phyloP scores from a whole-genome alignment of 192 early-diverging fungal species.

The Irineochytrium annulatum region DNA sequence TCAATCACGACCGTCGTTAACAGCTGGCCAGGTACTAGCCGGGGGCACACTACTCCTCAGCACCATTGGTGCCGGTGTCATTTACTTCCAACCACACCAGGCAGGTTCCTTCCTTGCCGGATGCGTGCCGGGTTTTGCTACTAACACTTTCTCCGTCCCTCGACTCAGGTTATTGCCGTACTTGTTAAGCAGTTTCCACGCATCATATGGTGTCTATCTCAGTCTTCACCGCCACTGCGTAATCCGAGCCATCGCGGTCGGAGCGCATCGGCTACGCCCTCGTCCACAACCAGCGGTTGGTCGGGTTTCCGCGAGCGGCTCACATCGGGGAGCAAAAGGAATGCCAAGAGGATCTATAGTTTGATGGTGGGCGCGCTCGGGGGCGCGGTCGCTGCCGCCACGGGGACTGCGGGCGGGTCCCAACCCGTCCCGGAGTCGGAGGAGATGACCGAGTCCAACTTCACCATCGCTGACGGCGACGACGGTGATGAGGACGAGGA shows the following conservation, averaged over 20 bases:
- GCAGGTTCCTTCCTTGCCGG: too few species aligned
- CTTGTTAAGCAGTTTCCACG: slow-evolving; percentile 15
- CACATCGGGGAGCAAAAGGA: neutral
- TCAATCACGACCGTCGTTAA: too few species aligned
- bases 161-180: slow-evolving; percentile 12
- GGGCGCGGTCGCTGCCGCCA: neutral
- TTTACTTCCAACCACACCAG: slow-evolving; percentile 26
- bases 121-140: too few species aligned
- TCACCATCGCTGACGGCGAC: neutral
- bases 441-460: too few species aligned
- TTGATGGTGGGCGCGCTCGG: neutral
- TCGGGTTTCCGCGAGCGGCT: neutral
- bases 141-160: too few species aligned
- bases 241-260: neutral
- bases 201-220: slow-evolving; percentile 18
- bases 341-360: neutral
- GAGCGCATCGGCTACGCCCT: neutral
- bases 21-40: too few species aligned
- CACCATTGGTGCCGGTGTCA: slow-evolving; percentile 15
- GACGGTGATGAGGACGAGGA: neutral
- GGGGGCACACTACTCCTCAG: too few species aligned
- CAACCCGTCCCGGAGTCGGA: neutral
- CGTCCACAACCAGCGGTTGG: neutral
- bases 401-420: neutral
- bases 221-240: neutral